phyloP scores from a whole-genome alignment of 2,329 filamentous ascomycete species.

The Exophiala sideris region DNA sequence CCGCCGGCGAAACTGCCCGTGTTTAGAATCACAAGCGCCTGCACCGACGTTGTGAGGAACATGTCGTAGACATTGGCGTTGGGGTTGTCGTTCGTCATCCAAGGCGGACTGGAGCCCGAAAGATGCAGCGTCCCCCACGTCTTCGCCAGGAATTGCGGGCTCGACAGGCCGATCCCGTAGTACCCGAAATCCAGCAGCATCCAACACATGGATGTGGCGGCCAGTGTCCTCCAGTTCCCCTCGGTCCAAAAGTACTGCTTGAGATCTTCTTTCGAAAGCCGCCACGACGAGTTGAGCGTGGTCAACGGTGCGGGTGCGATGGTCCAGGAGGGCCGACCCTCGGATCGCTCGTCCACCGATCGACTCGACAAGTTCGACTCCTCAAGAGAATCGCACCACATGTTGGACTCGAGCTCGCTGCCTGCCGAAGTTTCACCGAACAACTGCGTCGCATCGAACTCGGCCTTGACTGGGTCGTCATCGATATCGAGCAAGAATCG shows the following conservation, averaged over 20 bases:
- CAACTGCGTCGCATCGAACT: constrained; percentile 58
- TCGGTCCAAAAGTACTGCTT: constrained; percentile 42
- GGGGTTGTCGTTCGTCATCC: constrained; percentile 36
- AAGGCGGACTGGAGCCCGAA: constrained; percentile 30
- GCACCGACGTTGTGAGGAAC: constrained; percentile 39
- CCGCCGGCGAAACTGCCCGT: constrained; percentile 44
- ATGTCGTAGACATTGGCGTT: constrained; percentile 43
- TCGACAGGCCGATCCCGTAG: constrained; percentile 53
- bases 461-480: constrained; percentile 57
- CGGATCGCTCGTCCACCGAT: constrained; percentile 21
- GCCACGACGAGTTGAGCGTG: constrained; percentile 41
- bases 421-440: constrained; percentile 44
- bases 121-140: constrained; percentile 39
- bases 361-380: constrained; percentile 28
- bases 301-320: constrained; percentile 30
- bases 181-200: constrained; percentile 57
- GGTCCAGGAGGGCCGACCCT: constrained; percentile 17
- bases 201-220: constrained; percentile 51
- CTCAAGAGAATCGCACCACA: constrained; percentile 27
- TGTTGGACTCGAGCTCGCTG: constrained; percentile 16
- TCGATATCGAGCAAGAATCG: constrained; percentile 65
- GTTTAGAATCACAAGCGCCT: constrained; percentile 41
- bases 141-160: constrained; percentile 41
- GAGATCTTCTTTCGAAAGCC: constrained; percentile 38
- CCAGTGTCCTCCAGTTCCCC: constrained; percentile 42